Evolutionary conservation across 768 basidiomycete genomes (phyloP), one percentile per base, ranked within the genome.

Genomic region (Rhizopogon sp.): DNA sequence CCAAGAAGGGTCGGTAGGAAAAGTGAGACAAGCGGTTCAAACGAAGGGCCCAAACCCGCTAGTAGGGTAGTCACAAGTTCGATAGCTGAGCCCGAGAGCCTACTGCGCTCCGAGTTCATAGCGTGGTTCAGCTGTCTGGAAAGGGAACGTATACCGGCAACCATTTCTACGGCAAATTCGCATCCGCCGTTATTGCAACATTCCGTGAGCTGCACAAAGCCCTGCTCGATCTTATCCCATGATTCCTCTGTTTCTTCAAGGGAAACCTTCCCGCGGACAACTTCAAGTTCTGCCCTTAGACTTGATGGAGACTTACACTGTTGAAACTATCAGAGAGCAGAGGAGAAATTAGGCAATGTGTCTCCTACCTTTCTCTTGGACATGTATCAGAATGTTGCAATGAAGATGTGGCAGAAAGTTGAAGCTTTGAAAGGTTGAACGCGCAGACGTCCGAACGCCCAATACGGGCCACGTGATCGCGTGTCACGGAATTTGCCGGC

Each of bases 191-290:
- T 76, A 37, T 76, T 75, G 58, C 76, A 81, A 5, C 86, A 65
- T 5, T 69, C 65, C 2, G 74, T 74, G 20, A 91, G 66, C 13
- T 72, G 66, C 20, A 62, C 53, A 49, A 90, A 63, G 4, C 76
- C 76, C 37, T 78, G 73, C 2, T 78, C 67, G 45, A 92, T 87
- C 16, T 68, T 74, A 54, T 90, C 87, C 90, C 90, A 93, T 13
- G 82, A 82, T 29, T 93, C 88, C 65, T 93, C 90, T 3, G 87
- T 82, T 67, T 93, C 90, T 35, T 75, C 63, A 13, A 80, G 72
- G 52, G 72, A 63, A 17, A 81, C 57, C 22, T 71, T 65, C 59
- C 72, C 66, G 54, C 76, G 76, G 20, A 80, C 60, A 39, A 68
- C 62, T 41, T 78, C 77, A 44, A 84, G 60, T 60, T 79, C 72